Evolutionary conservation across 768 basidiomycete genomes (phyloP).

Genomic region (Mycena albidolilacea): DNA sequence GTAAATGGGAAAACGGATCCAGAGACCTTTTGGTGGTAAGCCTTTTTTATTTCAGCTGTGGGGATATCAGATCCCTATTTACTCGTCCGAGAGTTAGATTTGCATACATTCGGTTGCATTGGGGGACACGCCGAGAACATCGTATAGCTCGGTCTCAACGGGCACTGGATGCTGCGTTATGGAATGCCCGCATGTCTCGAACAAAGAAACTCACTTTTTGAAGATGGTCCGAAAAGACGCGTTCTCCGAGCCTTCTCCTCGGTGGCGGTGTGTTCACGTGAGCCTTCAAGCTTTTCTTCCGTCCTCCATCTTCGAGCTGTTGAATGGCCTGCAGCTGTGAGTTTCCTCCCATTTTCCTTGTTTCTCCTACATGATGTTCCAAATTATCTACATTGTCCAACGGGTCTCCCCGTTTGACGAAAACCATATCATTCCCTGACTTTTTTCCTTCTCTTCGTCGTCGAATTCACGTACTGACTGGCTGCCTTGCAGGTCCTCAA

Average conservation of each 20-base stretch:
- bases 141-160: conserved; percentile 87
- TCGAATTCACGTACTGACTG: conserved; percentile 37
- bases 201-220: conserved; percentile 24
- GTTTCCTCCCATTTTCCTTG: conserved; percentile 15
- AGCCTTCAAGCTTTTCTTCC: conserved; percentile 26
- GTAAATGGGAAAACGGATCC: conserved; percentile 30
- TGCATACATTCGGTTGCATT: conserved; percentile 77
- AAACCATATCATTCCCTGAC: conserved; percentile 31
- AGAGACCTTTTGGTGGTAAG: conserved; percentile 91
- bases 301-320: not conserved
- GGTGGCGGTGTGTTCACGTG: conserved; percentile 25
- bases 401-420: conserved; percentile 69
- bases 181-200: not conserved
- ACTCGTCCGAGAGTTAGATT: not conserved
- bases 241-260: too few relatives aligned
- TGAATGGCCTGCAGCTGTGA: conserved; percentile 29
- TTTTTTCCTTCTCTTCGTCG: conserved; percentile 4
- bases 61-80: not conserved
- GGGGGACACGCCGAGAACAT: conserved; percentile 82
- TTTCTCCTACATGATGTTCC: conserved; percentile 66
- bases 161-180: conserved; percentile 60
- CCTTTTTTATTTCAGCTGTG: conserved; percentile 91
- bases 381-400: conserved; percentile 96
- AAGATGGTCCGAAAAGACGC: not conserved
- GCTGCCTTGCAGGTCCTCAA: conserved; percentile 28